Conservation (phyloP, 495 filamentous ascomycete genomes). For the Neurospora cerealis region DNA sequence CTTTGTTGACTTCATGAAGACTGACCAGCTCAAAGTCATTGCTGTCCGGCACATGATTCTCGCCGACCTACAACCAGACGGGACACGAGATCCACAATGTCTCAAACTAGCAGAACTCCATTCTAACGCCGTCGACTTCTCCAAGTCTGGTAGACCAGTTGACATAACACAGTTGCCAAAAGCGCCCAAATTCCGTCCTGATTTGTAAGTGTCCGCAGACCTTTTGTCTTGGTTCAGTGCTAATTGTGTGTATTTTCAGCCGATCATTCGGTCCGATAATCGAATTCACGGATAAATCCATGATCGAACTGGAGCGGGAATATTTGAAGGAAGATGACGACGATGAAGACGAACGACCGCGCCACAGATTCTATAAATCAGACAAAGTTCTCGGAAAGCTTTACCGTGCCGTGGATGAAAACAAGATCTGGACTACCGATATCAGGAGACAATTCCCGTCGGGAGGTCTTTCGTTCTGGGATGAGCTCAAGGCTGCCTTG, state of each 20-base stretch:
- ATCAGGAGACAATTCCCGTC: slow-evolving; percentile 26
- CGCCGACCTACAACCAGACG: slow-evolving; percentile 43
- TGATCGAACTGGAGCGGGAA: too few species aligned
- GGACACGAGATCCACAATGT: slow-evolving; percentile 50
- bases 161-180: too few species aligned
- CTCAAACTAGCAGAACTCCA: slow-evolving; percentile 56
- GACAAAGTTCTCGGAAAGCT: slow-evolving; percentile 61
- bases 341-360: slow-evolving; percentile 45
- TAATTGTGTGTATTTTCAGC: too few species aligned
- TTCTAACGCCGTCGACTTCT: slow-evolving; percentile 74
- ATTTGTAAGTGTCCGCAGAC: too few species aligned
- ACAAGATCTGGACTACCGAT: slow-evolving; percentile 49
- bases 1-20: slow-evolving; percentile 72
- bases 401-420: slow-evolving; percentile 67
- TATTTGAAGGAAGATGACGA: slow-evolving; percentile 16
- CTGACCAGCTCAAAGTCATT: slow-evolving; percentile 62
- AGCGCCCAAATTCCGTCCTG: too few species aligned
- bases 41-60: slow-evolving; percentile 55
- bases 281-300: too few species aligned
- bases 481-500: background rate
- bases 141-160: slow-evolving; percentile 34
- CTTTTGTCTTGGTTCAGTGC: too few species aligned
- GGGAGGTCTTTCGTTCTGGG: slow-evolving; percentile 28
- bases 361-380: slow-evolving; percentile 52
- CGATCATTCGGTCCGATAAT: too few species aligned